phyloP scores from a whole-genome alignment of 495 filamentous ascomycete genomes.

The Massariosphaeria phaeospora region DNA sequence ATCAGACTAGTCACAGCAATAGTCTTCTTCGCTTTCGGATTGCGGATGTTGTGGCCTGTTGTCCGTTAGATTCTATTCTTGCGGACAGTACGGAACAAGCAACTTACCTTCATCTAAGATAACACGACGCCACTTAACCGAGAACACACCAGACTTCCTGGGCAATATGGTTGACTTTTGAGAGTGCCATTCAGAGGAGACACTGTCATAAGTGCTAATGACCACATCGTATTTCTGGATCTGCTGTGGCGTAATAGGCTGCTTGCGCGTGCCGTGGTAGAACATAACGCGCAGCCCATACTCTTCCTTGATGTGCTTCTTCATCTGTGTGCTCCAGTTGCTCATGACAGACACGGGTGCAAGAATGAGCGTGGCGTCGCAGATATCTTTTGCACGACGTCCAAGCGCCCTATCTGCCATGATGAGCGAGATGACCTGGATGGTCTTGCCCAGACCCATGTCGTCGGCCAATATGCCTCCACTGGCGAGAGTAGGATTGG shows the following conservation, averaged over 20 bases:
- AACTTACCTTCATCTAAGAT: constrained; percentile 79
- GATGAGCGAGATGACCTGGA: constrained; percentile 81
- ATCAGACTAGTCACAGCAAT: constrained; percentile 61
- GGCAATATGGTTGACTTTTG: constrained; percentile 24
- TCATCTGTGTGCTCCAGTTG: constrained; percentile 77
- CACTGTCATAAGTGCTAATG: constrained; percentile 72
- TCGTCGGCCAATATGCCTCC: constrained; percentile 89
- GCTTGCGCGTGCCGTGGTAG: constrained; percentile 66
- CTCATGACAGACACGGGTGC: constrained; percentile 85
- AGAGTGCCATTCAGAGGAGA: constrained; percentile 32
- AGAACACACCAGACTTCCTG: constrained; percentile 49
- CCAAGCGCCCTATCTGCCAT: constrained; percentile 48
- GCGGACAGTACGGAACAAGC: too few relatives aligned
- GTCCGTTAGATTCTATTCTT: too few relatives aligned
- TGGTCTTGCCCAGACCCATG: constrained; percentile 92
- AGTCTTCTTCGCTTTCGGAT: constrained; percentile 65
- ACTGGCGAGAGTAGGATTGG: constrained; percentile 58
- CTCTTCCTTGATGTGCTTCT: constrained; percentile 61
- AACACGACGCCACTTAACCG: constrained; percentile 70
- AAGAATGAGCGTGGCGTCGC: constrained; percentile 66
- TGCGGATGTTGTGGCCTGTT: constrained; percentile 79
- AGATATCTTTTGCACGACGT: constrained; percentile 36
- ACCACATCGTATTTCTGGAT: constrained; percentile 66
- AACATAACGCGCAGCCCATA: constrained; percentile 60
- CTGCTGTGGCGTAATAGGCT: constrained; percentile 48